Conservation (phyloP, 202 grass and related monocot species). For the Panicum hallii region DNA sequence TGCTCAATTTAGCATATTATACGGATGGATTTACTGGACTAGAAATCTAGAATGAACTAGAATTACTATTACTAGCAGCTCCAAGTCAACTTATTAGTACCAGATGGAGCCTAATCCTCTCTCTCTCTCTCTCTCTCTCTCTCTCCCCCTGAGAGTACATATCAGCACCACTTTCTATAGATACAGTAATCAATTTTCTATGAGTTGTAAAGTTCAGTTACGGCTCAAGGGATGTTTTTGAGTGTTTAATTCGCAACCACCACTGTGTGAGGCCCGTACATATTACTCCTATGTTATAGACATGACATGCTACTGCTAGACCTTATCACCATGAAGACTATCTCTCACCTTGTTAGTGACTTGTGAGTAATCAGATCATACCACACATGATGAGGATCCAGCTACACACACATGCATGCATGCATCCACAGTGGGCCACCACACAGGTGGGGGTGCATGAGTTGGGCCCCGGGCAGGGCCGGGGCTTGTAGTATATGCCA, state of each 20-base stretch:
- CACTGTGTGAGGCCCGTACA: neutral
- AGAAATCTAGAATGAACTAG: neutral
- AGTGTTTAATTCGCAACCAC: neutral
- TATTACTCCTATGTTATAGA: neutral
- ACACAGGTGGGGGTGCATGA: conserved; percentile 27
- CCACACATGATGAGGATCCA: conserved; percentile 23
- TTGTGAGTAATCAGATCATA: neutral
- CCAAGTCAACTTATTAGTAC: neutral
- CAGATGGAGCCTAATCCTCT: neutral
- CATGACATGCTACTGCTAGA: neutral
- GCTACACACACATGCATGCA: conserved; percentile 4
- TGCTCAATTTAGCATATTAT: neutral
- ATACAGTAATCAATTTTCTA: neutral
- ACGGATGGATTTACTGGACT: neutral
- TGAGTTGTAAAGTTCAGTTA: no score
- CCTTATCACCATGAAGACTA: neutral
- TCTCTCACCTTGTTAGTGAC: neutral
- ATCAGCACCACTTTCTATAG: neutral
- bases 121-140: neutral
- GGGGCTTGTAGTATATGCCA: conserved; percentile 17
- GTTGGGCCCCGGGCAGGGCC: conserved; percentile 8
- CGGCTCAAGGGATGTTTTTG: neutral
- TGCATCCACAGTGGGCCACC: conserved; percentile 21
- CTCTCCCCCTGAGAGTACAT: no score
- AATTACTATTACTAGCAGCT: no score